These are phyloP conservation scores for Chaetothyriales sp. DNA, from an alignment of 2,329 filamentous ascomycete species.

Conservation along the genomic window DNA sequence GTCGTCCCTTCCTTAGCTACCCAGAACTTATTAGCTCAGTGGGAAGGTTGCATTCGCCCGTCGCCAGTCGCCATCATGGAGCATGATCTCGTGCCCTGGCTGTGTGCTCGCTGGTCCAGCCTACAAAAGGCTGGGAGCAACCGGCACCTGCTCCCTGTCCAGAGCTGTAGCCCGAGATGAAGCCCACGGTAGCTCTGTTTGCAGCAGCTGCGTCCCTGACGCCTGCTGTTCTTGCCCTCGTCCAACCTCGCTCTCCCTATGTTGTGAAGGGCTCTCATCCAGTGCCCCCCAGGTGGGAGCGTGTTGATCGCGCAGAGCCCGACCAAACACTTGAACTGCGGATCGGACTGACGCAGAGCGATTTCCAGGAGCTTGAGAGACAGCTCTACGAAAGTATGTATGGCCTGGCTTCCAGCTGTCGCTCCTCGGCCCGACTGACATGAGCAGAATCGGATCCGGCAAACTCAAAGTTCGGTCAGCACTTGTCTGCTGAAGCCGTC, in stretches of 20 bases:
- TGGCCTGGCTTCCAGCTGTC: background rate
- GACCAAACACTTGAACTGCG: slow-evolving; percentile 38
- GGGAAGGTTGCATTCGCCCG: background rate
- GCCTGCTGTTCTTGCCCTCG: background rate
- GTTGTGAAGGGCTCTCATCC: slow-evolving; percentile 41
- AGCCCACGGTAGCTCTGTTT: background rate
- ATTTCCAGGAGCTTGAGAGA: slow-evolving; percentile 40
- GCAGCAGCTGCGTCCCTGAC: background rate
- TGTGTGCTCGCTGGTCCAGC: background rate
- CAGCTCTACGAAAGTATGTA: slow-evolving; percentile 37
- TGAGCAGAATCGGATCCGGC: background rate
- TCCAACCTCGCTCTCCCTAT: slow-evolving; percentile 29
- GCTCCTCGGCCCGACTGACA: background rate
- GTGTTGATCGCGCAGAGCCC: slow-evolving; percentile 32
- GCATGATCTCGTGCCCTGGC: background rate
- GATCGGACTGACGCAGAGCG: slow-evolving; percentile 44
- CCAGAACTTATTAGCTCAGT: background rate
- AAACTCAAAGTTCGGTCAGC: slow-evolving; percentile 8
- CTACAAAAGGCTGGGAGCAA: background rate
- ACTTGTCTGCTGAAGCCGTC: slow-evolving; percentile 12
- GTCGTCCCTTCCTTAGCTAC: background rate
- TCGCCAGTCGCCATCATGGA: background rate
- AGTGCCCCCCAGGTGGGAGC: slow-evolving; percentile 38
- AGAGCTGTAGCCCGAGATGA: background rate
- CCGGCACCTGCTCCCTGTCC: background rate